These are phyloP conservation scores for Paratinospora sagittata DNA, from an alignment of 164 flowering plant genomes.

Conservation along the genomic window DNA sequence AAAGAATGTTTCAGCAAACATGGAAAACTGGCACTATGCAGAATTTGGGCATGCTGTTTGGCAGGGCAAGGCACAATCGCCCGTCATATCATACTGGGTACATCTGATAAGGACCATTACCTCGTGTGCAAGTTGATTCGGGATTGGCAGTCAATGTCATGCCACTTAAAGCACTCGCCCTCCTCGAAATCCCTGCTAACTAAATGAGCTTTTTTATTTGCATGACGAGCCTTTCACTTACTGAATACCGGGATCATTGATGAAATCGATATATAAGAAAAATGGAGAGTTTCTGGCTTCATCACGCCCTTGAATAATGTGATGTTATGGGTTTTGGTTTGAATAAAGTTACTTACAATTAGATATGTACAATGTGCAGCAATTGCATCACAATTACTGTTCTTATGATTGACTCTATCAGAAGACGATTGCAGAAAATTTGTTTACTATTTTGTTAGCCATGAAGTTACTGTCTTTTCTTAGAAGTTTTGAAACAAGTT, in stretches of 20 bases:
- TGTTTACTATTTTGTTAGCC: not conserved
- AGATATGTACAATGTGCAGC: too few relatives aligned
- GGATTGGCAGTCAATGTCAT: too few relatives aligned
- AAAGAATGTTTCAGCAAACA: not conserved
- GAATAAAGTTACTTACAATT: too few relatives aligned
- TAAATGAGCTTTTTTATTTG: not conserved
- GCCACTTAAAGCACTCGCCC: too few relatives aligned
- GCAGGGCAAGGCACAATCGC: too few relatives aligned
- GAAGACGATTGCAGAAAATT: not conserved
- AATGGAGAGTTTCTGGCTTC: not conserved
- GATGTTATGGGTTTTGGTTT: not conserved
- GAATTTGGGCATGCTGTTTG: too few relatives aligned
- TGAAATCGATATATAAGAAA: not conserved
- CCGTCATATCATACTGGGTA: too few relatives aligned
- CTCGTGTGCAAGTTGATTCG: too few relatives aligned
- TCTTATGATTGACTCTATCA: not conserved
- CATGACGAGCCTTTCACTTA: too few relatives aligned
- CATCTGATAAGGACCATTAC: too few relatives aligned
- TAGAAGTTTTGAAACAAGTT: conserved; percentile 7
- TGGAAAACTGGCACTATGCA: not conserved
- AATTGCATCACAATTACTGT: not conserved
- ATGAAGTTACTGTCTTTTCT: not conserved
- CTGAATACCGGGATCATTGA: too few relatives aligned
- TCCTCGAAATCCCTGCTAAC: too few relatives aligned
- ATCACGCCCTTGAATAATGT: not conserved